Evolutionary conservation across 2,329 filamentous ascomycete genomes (phyloP).

Genomic region (Bipolaris victoriae): DNA sequence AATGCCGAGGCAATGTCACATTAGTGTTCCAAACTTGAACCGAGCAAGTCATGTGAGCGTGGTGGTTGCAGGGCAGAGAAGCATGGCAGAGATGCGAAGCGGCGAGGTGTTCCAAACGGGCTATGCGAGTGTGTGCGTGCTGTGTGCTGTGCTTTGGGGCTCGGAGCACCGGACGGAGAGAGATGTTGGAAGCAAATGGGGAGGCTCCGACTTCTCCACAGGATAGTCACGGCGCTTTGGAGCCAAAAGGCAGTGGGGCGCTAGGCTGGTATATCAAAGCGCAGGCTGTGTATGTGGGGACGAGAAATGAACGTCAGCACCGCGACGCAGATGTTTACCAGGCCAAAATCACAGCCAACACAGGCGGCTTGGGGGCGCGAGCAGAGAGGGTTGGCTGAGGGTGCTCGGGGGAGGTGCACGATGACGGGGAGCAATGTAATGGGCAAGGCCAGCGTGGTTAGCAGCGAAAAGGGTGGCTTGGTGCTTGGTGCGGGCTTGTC

Average conservation of each 20-base stretch:
- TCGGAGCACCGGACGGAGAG: conserved; percentile 17
- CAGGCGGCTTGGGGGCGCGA: too few relatives aligned
- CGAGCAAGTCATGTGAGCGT: conserved; percentile 12
- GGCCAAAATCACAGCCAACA: not conserved
- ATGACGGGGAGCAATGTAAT: conserved; percentile 24
- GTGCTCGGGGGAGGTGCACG: conserved; percentile 13
- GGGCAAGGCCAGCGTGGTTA: not conserved
- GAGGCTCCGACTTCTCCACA: conserved; percentile 26
- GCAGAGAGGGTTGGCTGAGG: not conserved
- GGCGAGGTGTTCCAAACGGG: not conserved
- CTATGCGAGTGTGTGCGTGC: conserved; percentile 7
- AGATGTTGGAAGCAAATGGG: conserved; percentile 7
- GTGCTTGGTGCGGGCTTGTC: conserved; percentile 6
- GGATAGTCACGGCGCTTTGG: conserved; percentile 11
- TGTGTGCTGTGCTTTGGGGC: conserved; percentile 3
- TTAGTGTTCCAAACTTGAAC: conserved; percentile 17
- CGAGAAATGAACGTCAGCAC: conserved; percentile 13
- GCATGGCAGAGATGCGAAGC: conserved; percentile 11
- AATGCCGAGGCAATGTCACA: conserved; percentile 27
- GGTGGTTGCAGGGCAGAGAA: not conserved
- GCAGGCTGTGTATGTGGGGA: conserved; percentile 23
- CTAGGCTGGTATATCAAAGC: conserved; percentile 20
- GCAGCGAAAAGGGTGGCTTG: conserved; percentile 5
- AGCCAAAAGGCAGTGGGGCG: conserved; percentile 23
- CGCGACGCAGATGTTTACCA: conserved; percentile 7